Evolutionary conservation across 345 rosid species (phyloP), one percentile per base, ranked within the genome.

Genomic region (Corymbia maculata): DNA sequence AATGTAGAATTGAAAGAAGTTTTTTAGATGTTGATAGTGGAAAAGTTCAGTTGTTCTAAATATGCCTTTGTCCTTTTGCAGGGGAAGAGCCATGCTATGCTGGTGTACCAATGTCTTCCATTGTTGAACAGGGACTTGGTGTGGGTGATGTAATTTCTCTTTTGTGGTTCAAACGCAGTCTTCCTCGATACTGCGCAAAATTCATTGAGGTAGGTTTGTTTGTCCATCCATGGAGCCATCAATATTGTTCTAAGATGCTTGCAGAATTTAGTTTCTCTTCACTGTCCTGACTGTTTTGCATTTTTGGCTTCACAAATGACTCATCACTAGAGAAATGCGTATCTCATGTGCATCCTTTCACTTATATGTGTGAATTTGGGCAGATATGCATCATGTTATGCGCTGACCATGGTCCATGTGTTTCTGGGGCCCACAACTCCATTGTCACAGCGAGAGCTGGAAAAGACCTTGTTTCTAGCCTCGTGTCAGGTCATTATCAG

Each of bases 31-130:
- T 42, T 15, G 86, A 42, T n/a, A 2, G 51, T 26, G 68, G 89
- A 80, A 88, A 14, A 75, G 12, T 52, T 64, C 44, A 70, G 57
- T 55, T 86, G 49, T 86, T 24, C 57, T 88, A 61, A 36, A 61
- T 57, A 19, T 91, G 49, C 86, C 85, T 42, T 82, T 57, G 21
- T 64, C 5, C 4, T 86, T 86, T 87, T 91, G 88, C 90, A 98
- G 99, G 99, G 70, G 99, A 98, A 90, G 99, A 98, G 92, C 99
- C 99, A 57, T 95, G 98, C 94, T 98, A 97, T 89, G 98, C 97
- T 89, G 99, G 99, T 91, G 98, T 97, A 87, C 99, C 99, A 21
- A 97, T 97, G 99, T 97, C 99, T 86, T 97, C 97, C 61, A 98
- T 98, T 89, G 90, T 98, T 88, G 99, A 98, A 91, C 96, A 90